These are phyloP conservation scores for Aspergillus nidulans DNA, from an alignment of 495 filamentous ascomycete species.

Conservation along the genomic window DNA sequence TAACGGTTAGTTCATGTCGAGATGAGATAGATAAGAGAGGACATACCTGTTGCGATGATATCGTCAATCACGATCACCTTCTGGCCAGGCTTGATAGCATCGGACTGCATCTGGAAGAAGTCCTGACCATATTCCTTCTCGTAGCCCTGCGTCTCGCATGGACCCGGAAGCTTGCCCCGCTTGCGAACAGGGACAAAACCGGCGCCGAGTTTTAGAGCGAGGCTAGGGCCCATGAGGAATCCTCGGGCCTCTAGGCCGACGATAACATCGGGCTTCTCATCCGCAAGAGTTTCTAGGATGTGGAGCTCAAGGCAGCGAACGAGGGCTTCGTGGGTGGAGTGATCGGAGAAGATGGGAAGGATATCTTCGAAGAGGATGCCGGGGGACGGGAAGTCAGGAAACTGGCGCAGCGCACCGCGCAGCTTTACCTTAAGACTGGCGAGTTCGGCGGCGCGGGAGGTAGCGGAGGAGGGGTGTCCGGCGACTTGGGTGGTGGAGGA, in stretches of 20 bases:
- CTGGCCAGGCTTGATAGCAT: conserved; percentile 79
- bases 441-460: conserved; percentile 83
- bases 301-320: conserved; percentile 86
- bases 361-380: conserved; percentile 99
- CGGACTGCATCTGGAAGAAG: conserved; percentile 91
- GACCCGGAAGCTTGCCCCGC: conserved; percentile 91
- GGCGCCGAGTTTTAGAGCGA: conserved; percentile 82
- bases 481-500: conserved; percentile 43
- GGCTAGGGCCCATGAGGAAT: conserved; percentile 88
- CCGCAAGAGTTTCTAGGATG: conserved; percentile 49
- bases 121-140: conserved; percentile 97
- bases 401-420: conserved; percentile 60
- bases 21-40: background rate
- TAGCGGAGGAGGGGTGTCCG: conserved; percentile 46
- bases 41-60: conserved; percentile 94
- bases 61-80: conserved; percentile 92
- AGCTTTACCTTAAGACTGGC: conserved; percentile 85
- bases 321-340: conserved; percentile 68
- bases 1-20: background rate
- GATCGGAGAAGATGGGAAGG: conserved; percentile 87
- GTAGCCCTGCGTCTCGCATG: conserved; percentile 74
- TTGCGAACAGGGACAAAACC: conserved; percentile 93
- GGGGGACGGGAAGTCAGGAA: conserved; percentile 88
- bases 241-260: conserved; percentile 92
- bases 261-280: conserved; percentile 75